These are phyloP conservation scores for Amauroascus niger DNA, from an alignment of 2,329 filamentous ascomycete genomes.

Conservation along the genomic window DNA sequence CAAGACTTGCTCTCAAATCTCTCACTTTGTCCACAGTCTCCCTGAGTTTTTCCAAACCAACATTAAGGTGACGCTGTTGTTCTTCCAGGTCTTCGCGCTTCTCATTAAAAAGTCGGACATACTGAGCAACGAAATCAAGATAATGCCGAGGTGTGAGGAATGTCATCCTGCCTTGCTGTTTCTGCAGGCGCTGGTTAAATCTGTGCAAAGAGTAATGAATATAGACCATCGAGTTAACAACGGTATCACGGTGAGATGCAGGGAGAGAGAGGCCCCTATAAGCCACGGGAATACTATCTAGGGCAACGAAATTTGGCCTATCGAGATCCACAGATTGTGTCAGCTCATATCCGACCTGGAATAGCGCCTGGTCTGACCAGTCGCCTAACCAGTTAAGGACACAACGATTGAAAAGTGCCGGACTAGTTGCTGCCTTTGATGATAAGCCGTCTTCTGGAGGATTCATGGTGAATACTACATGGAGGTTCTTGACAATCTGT, in stretches of 20 bases:
- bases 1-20: slow-evolving; percentile 79
- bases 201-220: slow-evolving; percentile 89
- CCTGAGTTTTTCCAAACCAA: slow-evolving; percentile 90
- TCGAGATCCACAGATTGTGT: slow-evolving; percentile 96
- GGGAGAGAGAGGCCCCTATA: slow-evolving; percentile 78
- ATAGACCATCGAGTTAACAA: slow-evolving; percentile 98
- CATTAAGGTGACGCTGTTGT: slow-evolving; percentile 95
- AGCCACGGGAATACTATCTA: slow-evolving; percentile 84
- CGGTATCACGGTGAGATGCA: slow-evolving; percentile 78
- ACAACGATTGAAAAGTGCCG: slow-evolving; percentile 97
- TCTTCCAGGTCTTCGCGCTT: slow-evolving; percentile 98
- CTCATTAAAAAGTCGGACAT: slow-evolving; percentile 93
- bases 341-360: slow-evolving; percentile 92
- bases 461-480: slow-evolving; percentile 99
- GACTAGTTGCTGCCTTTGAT: slow-evolving; percentile 94
- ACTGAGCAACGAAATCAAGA: slow-evolving; percentile 95
- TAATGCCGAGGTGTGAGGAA: slow-evolving; percentile 95
- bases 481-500: slow-evolving; percentile 96
- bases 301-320: slow-evolving; percentile 70
- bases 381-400: slow-evolving; percentile 99
- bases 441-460: slow-evolving; percentile 89
- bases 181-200: slow-evolving; percentile 79
- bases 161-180: slow-evolving; percentile 85
- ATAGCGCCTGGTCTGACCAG: slow-evolving; percentile 98
- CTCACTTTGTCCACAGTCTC: slow-evolving; percentile 97